Evolutionary conservation across 2,329 filamentous ascomycete genomes (phyloP), one percentile per base, ranked within the genome.

Genomic region (Phyllosticta citriasiana): DNA sequence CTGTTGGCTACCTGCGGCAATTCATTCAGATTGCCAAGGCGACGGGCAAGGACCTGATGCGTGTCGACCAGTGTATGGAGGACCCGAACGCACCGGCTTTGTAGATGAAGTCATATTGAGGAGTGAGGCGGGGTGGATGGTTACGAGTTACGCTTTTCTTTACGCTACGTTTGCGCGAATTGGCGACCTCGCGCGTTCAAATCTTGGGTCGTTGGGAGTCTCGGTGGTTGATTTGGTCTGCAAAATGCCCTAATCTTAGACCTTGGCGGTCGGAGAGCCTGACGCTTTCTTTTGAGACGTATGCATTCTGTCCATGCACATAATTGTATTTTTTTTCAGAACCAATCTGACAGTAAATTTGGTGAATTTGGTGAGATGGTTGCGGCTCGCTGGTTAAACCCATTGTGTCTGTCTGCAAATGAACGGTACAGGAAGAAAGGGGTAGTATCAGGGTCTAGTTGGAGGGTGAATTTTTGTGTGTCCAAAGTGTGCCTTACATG

Each of bases 41-140:
- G 16, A 83, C 80, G 2, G 85, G 85, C 4, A 85, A 86, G 76
- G 77, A 81, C 70, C 76, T 87, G 51, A 87, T 87, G 84, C 78
- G 84, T 51, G 80, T 87, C 53, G 84, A 87, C 67, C 84, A 87
- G 73, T 87, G 84, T 67, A 77, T 87, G 78, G 78, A 81, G 72
- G 84, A 87, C 70, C 82, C 82, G 14, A 77, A 81, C 64, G 82
- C 82, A 24, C 82, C 82, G 50, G 74, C 79, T 53, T 61, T 66
- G 55, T 65, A 57, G 55, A 25, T 5, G 12, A 22, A 22, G 7
- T 16, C 2, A 16, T 8, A 12, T 14, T 40, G 16, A 40, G 4
- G 35, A 40, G 10, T 12, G 35, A 40, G 7, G 40, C 7, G 16
- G 14, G 40, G n/a, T 47, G 40, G 40, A n/a, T 47, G 40, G 40